Base-by-base conservation (phyloP, 495 filamentous ascomycete species). In the Penicillium angulare region DNA sequence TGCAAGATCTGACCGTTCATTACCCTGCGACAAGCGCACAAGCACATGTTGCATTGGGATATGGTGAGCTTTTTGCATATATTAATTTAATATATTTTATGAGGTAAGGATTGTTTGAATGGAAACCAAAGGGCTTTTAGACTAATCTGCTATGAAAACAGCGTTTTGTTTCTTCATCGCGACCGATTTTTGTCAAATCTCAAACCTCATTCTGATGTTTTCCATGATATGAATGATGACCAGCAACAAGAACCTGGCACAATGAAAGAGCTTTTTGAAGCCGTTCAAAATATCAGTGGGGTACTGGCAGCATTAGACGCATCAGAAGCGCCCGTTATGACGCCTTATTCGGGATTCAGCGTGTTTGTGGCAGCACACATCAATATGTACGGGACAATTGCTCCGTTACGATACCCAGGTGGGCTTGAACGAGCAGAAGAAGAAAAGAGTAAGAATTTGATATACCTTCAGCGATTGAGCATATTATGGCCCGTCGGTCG, bases 301-400 rank as follows among this genome's bases (percentile, higher is more conserved):
- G 64, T 75, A 2, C 31, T 75, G 5, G 57, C 65, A 3, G 69
- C 67, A 0, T 55, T 75, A 5, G 68, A 72, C 26, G 59, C 63
- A 38, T 73, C 67, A 1, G 57, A 57, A 16, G 64, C 72, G 6
- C 57, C 70, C 0, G 66, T 75, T 2, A 74, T 75, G 49, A 72
- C 70, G 2, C 71, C 72, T 7, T 75, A 75, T 41, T 68, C 70
- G 2, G 72, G 72, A 8, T 75, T 74, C 48, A 75, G 72, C 27
- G 67, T 74, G 27, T 75, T 75, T 34, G 72, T 75, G 5, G 67
- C 70, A 5, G 72, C 67, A 6, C 72, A 75, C 33, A 69, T 75
- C 47, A 75, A 75, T 43, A 75, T 75, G 72, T 74, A 75, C 56
- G 72, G 70, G 12, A 71, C 72, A 0, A 64, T 75, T 5, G 63